Evolutionary conservation across 352 stramenopile genomes (phyloP).

Genomic region (Phytophthora parvispora): DNA sequence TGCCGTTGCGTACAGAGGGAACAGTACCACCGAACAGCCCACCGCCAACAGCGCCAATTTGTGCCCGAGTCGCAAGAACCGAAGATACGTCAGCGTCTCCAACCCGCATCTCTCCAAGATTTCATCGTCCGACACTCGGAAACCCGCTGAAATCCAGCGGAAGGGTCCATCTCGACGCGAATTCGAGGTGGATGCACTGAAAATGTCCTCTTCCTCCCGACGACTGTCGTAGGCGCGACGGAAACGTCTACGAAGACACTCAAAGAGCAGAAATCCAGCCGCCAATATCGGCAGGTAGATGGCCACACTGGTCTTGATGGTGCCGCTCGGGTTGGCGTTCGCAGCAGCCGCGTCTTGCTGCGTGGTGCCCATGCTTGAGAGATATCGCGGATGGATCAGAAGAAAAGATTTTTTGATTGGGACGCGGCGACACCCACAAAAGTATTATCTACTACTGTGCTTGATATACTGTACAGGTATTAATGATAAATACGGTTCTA

Average conservation of each 20-base stretch:
- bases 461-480: neutral
- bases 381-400: neutral
- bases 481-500: neutral
- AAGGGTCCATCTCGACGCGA: constrained; percentile 38
- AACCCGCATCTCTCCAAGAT: constrained; percentile 78
- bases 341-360: constrained; percentile 59
- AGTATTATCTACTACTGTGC: neutral
- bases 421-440: constrained; percentile 20
- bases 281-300: constrained; percentile 75
- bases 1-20: constrained; percentile 79
- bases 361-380: constrained; percentile 40
- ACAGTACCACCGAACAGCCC: constrained; percentile 62
- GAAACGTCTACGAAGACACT: constrained; percentile 64
- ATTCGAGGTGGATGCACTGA: constrained; percentile 29
- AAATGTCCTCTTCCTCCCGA: constrained; percentile 35
- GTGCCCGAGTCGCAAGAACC: constrained; percentile 72
- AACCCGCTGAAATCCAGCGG: constrained; percentile 59
- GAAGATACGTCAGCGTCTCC: constrained; percentile 81
- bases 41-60: constrained; percentile 76
- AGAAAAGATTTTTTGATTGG: constrained; percentile 17
- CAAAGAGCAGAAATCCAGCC: constrained; percentile 66
- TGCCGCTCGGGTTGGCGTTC: constrained; percentile 74
- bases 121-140: constrained; percentile 65
- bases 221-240: constrained; percentile 67
- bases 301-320: constrained; percentile 68